These are phyloP conservation scores for Calvatia gigantea DNA, from an alignment of 768 basidiomycete genomes.

Conservation along the genomic window DNA sequence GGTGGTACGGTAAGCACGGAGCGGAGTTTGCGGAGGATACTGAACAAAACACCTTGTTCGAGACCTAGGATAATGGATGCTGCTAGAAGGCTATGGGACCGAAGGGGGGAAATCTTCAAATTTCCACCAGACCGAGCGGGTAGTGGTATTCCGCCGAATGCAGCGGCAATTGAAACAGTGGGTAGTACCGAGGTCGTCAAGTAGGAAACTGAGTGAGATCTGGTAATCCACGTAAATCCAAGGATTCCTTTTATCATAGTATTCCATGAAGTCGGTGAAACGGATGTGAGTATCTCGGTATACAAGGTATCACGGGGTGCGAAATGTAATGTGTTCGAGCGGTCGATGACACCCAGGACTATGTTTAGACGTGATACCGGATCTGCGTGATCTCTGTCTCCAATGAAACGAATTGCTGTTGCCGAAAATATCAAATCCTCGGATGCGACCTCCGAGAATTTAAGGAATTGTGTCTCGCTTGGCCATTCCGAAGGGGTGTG, in stretches of 20 bases:
- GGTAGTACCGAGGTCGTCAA: no score
- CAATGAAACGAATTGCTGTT: background rate
- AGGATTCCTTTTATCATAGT: background rate
- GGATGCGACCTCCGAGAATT: background rate
- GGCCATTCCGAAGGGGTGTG: background rate
- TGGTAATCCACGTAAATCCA: no score
- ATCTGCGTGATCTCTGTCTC: background rate
- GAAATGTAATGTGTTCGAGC: background rate
- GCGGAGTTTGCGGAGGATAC: background rate
- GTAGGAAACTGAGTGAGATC: no score
- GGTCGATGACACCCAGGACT: background rate
- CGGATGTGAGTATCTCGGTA: background rate
- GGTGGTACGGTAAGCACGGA: background rate
- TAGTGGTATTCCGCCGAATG: no score
- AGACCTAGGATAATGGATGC: background rate
- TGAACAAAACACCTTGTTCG: background rate
- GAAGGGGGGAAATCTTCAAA: no score
- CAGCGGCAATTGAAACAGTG: no score
- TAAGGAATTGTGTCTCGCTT: background rate
- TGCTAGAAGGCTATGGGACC: background rate
- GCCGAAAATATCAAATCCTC: background rate
- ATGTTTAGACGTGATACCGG: background rate
- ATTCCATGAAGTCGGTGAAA: background rate
- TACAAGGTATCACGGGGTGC: background rate
- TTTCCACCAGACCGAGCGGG: background rate